Conservation (phyloP, 106 monocot genomes). For the Acorus gramineus region DNA sequence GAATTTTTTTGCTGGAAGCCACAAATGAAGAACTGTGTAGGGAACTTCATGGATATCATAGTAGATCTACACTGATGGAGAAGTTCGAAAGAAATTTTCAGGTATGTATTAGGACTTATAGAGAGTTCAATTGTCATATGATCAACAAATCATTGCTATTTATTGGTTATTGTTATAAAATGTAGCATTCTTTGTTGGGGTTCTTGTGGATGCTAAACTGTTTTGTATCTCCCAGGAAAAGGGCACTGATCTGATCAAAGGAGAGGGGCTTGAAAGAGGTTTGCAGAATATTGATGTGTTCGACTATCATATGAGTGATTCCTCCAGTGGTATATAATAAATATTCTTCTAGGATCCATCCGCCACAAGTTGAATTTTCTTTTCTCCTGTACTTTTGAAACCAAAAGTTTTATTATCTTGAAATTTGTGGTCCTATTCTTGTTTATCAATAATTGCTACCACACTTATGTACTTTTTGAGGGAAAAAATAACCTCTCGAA, state of each 20-base stretch:
- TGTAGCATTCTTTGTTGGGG: background rate
- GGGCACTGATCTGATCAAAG: constrained; percentile 32
- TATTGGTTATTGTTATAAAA: background rate
- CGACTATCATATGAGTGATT: constrained; percentile 55
- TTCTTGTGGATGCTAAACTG: background rate
- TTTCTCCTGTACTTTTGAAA: too few relatives aligned
- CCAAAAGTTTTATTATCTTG: background rate
- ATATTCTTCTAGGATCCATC: too few relatives aligned
- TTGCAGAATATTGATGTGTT: constrained; percentile 46
- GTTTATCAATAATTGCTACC: too few relatives aligned
- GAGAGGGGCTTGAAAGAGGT: constrained; percentile 65
- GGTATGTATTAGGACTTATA: constrained; percentile 19
- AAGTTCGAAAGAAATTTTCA: constrained; percentile 41
- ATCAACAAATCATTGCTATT: background rate
- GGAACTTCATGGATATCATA: constrained; percentile 55
- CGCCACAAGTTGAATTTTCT: too few relatives aligned
- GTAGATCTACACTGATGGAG: constrained; percentile 21
- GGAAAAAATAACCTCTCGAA: background rate
- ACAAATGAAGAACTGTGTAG: constrained; percentile 77
- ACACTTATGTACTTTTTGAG: too few relatives aligned
- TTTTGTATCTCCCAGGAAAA: constrained; percentile 45
- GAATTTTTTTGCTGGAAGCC: constrained; percentile 79
- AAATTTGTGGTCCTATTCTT: too few relatives aligned
- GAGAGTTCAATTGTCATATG: background rate
- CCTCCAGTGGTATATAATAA: constrained; percentile 32